Evolutionary conservation across 2,329 filamentous ascomycete species (phyloP).

Genomic region (Pyricularia pennisetigena): DNA sequence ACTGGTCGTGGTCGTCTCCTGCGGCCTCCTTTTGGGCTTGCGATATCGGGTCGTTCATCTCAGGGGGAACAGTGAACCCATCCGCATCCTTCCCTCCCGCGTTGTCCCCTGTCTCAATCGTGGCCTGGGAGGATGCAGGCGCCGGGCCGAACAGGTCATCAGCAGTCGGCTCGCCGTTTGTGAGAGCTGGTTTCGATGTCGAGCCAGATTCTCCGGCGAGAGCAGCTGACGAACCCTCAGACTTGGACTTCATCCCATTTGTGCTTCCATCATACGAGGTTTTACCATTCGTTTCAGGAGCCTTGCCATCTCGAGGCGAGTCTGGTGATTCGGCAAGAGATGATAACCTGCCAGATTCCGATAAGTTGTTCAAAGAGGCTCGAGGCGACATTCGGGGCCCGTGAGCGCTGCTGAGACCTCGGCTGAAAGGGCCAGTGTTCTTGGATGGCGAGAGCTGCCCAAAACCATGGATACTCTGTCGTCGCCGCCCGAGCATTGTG

Average conservation of each 20-base stretch:
- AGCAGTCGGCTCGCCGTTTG: conserved; percentile 33
- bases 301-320: conserved; percentile 17
- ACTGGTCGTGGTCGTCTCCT: conserved; percentile 48
- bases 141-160: conserved; percentile 42
- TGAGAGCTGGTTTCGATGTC: conserved; percentile 16
- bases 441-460: conserved; percentile 47
- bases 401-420: conserved; percentile 54
- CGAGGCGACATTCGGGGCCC: conserved; percentile 46
- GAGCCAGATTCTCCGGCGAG: conserved; percentile 12
- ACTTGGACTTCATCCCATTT: conserved; percentile 27
- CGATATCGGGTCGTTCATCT: conserved; percentile 56
- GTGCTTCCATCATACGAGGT: conserved; percentile 28
- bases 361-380: conserved; percentile 48
- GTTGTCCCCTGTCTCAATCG: conserved; percentile 14
- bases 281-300: conserved; percentile 21
- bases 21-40: conserved; percentile 61
- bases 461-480: conserved; percentile 58
- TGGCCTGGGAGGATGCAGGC: conserved; percentile 35
- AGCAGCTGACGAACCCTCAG: conserved; percentile 10
- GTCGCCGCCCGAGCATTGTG: conserved; percentile 56
- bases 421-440: conserved; percentile 41
- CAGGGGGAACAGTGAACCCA: conserved; percentile 63
- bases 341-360: conserved; percentile 42
- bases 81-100: conserved; percentile 56
- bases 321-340: conserved; percentile 49